Conservation (phyloP, 164 flowering plant species). For the Stephania yunnanensis region DNA sequence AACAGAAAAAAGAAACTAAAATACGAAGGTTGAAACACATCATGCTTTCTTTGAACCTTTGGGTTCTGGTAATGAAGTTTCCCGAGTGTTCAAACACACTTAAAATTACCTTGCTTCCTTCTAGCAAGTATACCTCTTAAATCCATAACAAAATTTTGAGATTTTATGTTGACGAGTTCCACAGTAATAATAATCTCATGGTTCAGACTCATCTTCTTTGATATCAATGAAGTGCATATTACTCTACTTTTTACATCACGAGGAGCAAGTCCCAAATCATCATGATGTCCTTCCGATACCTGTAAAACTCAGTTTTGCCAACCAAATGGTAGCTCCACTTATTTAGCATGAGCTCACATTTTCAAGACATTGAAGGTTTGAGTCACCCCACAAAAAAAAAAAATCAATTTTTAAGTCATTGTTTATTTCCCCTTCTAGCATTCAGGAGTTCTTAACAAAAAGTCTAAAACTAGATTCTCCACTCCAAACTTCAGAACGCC, state of each 20-base stretch:
- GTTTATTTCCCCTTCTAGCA: too few relatives aligned
- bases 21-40: too few relatives aligned
- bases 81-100: not conserved
- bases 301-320: not conserved
- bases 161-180: not conserved
- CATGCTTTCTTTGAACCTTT: not conserved
- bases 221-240: not conserved
- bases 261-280: not conserved
- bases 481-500: not conserved
- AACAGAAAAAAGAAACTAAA: too few relatives aligned
- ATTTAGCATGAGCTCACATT: not conserved
- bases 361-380: not conserved
- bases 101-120: too few relatives aligned
- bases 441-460: not conserved
- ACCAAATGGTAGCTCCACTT: not conserved
- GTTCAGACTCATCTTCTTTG: not conserved
- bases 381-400: not conserved
- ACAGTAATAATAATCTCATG: not conserved
- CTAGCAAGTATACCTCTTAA: not conserved
- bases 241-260: not conserved
- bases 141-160: not conserved
- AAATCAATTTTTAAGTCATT: not conserved
- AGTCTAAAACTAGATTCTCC: not conserved
- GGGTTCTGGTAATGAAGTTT: not conserved
- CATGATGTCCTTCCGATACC: not conserved